Conservation (phyloP, 148 eudicot species). For the Amaranthus hypochondriacus region DNA sequence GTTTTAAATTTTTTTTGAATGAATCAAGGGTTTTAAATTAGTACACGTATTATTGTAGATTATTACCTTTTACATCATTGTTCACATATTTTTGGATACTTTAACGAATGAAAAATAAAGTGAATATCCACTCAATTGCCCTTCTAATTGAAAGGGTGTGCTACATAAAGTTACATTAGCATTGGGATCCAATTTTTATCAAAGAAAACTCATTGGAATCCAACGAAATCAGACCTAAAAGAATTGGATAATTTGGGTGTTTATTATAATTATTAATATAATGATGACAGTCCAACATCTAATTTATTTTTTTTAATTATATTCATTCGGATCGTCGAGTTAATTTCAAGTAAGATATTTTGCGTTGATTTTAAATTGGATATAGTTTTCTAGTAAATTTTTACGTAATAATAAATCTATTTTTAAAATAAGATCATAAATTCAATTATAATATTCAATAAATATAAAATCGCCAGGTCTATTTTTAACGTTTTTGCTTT, state of each 20-base stretch:
- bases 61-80: slow-evolving; percentile 4
- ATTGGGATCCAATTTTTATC: not conserved
- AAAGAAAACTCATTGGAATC: not conserved
- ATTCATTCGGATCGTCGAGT: no score
- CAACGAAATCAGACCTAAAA: slow-evolving; percentile 13
- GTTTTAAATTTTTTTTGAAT: not conserved
- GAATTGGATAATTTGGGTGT: slow-evolving; percentile 11
- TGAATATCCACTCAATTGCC: slow-evolving; percentile 3
- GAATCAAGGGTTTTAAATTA: not conserved
- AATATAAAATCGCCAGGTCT: no score
- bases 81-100: slow-evolving; percentile 1
- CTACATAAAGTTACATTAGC: not conserved
- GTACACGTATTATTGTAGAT: no score
- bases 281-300: slow-evolving; percentile 14
- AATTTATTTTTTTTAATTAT: not conserved
- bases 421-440: no score
- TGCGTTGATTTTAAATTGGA: no score
- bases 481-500: no score
- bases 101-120: not conserved
- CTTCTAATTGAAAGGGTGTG: not conserved
- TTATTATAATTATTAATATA: not conserved
- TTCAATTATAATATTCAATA: no score
- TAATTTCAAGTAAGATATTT: no score
- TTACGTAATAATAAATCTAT: no score
- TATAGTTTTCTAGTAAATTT: no score